Evolutionary conservation across 345 rosid genomes (phyloP).

Genomic region (Murraya koenigii): DNA sequence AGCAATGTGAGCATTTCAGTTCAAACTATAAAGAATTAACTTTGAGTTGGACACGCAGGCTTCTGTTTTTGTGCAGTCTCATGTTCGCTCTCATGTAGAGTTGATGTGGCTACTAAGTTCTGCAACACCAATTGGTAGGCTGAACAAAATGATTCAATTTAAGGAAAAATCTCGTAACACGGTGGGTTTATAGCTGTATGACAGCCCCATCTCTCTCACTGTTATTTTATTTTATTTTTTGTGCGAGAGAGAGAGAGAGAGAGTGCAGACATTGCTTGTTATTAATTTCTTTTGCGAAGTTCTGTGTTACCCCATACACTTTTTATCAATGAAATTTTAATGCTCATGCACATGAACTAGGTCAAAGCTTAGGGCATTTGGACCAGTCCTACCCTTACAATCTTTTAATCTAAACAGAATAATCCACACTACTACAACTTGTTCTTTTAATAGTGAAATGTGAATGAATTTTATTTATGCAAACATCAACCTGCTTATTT

Average conservation of each 20-base stretch:
- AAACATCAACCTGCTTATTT: background rate
- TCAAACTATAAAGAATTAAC: slow-evolving; percentile 1
- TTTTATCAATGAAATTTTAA: background rate
- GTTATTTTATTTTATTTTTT: background rate
- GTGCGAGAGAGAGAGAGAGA: no score
- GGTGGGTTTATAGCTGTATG: slow-evolving; percentile 43
- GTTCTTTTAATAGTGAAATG: background rate
- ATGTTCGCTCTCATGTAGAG: slow-evolving; percentile 73
- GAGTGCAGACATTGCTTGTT: background rate
- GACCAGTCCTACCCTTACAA: background rate
- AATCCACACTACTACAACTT: background rate
- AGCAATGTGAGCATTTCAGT: background rate
- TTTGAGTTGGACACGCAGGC: slow-evolving; percentile 48
- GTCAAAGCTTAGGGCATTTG: background rate
- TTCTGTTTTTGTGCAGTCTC: slow-evolving; percentile 91
- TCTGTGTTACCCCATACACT: background rate
- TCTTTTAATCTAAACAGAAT: slow-evolving; percentile 6
- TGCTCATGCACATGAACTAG: slow-evolving; percentile 5
- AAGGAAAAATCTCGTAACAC: slow-evolving; percentile 91
- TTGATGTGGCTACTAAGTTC: slow-evolving; percentile 83
- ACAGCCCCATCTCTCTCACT: slow-evolving; percentile 2
- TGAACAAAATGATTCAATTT: slow-evolving; percentile 85
- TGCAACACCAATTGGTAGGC: slow-evolving; percentile 88
- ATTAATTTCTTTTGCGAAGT: background rate
- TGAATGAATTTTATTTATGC: background rate